A percentile compares a stretch with the other conserved stretches of the same genome.
Conservation (phyloP, 768 basidiomycete species). For the Gloeostereum incarnatum region DNA sequence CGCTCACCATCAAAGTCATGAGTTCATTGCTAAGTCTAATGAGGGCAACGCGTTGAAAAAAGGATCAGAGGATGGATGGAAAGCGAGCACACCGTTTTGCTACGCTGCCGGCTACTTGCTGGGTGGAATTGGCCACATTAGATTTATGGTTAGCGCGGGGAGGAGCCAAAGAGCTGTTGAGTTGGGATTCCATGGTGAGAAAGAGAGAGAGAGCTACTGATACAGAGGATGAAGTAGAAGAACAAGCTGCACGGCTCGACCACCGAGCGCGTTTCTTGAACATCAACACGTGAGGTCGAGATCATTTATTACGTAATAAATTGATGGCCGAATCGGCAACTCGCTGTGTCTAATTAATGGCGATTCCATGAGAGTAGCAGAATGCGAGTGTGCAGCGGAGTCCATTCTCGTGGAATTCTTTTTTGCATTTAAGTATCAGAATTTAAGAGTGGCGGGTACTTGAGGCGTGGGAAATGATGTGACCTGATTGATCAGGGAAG, state of each 20-base stretch:
- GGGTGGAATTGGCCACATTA: slow-evolving; percentile 36
- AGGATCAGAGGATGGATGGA: slow-evolving; percentile 5
- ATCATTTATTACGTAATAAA: no score
- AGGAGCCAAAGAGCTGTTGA: slow-evolving; percentile 27
- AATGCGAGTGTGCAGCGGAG: no score
- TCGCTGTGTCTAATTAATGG: no score
- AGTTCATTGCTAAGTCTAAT: slow-evolving; percentile 70
- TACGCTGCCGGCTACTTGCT: slow-evolving; percentile 65
- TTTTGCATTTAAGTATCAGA: no score
- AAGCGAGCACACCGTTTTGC: slow-evolving; percentile 58
- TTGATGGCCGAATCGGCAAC: no score
- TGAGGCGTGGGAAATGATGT: slow-evolving; percentile 56
- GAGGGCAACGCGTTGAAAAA: slow-evolving; percentile 7
- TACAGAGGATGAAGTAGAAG: no score
- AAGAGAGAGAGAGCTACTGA: no score
- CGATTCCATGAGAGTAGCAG: no score
- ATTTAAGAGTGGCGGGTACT: slow-evolving; percentile 25
- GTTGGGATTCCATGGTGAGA: slow-evolving; percentile 13
- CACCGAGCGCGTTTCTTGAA: no score
- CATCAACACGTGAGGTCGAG: no score
- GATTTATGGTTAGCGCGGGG: slow-evolving; percentile 40
- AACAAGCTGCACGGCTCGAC: no score
- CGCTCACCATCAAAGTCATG: slow-evolving; percentile 79
- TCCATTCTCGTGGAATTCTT: no score
- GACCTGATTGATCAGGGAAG: slow-evolving; percentile 57